Evolutionary conservation across 2,329 filamentous ascomycete species (phyloP), one percentile per base, ranked within the genome.

Genomic region (Exophiala viscosa): DNA sequence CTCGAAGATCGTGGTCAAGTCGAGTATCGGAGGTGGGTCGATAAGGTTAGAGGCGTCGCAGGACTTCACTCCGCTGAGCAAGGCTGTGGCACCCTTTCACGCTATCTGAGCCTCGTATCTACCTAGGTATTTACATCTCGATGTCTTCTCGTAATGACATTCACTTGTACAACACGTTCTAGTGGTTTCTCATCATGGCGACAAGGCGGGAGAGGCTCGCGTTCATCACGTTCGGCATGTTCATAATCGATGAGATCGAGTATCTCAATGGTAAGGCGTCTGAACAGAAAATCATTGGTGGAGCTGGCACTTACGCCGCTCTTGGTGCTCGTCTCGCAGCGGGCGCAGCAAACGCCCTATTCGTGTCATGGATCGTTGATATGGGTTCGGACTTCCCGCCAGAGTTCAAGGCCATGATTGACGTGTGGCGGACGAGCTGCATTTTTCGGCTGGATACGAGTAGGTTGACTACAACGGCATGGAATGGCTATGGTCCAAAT

Each of bases 281-380:
- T 10, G 85, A 87, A 35, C 82, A 80, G 62, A 80, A 92, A 65
- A 80, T 96, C 15, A 77, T 93, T n/a, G 93, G 93, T 47, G 93
- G 93, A 18, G 93, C 87, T 23, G 93, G 91, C 20, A 82, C 90
- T 2, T 97, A 88, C 69, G 86, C 88, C 7, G 90, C 90, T 6
- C 76, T 97, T 5, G 93, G 93, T 15, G 93, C 93, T 14, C 87
- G 93, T 31, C 77, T 99, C 44, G 87, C 96, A 67, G 92, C 90
- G 3, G 88, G 89, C 2, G 73, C 77, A 31, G 78, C 83, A 2
- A 62, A 76, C 41, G 87, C 89, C 17, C 76, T 74, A 34, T 78
- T 80, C 2, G 83, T 97, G 5, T 90, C 89, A 58, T 97, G 91
- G 91, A 85, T 97, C 57, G 83, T 97, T 39, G 92, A 99, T 70